These are phyloP conservation scores for Monosporascus sp. DNA, from an alignment of 2,329 filamentous ascomycete genomes.

Conservation along the genomic window DNA sequence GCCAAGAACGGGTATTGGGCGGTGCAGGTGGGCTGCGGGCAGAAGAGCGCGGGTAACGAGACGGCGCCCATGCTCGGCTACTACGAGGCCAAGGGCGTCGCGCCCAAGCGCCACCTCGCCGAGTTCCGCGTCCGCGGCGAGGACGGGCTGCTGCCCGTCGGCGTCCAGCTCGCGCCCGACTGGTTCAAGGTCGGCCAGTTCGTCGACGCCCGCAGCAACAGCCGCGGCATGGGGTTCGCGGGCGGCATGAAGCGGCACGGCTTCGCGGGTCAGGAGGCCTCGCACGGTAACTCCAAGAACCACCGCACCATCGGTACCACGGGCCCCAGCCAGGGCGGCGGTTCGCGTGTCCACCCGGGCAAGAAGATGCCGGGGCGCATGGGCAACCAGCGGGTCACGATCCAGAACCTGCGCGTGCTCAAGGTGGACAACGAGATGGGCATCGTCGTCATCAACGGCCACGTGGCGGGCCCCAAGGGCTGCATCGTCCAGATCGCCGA, in stretches of 20 bases:
- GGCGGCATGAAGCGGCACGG: slow-evolving; percentile 98
- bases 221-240: slow-evolving; percentile 85
- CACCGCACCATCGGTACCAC: slow-evolving; percentile 89
- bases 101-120: slow-evolving; percentile 74
- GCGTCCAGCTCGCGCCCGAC: slow-evolving; percentile 70
- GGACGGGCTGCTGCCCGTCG: slow-evolving; percentile 69
- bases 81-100: slow-evolving; percentile 74
- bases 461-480: slow-evolving; percentile 83
- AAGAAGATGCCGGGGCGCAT: slow-evolving; percentile 98
- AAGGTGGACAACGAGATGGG: slow-evolving; percentile 84
- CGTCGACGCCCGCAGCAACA: slow-evolving; percentile 76
- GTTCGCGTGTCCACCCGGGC: slow-evolving; percentile 85
- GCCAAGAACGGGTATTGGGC: slow-evolving; percentile 85
- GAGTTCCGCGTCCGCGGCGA: slow-evolving; percentile 82
- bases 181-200: slow-evolving; percentile 91
- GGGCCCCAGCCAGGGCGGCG: slow-evolving; percentile 84
- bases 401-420: slow-evolving; percentile 86
- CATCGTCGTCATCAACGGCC: slow-evolving; percentile 80
- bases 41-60: slow-evolving; percentile 67
- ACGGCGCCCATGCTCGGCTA: slow-evolving; percentile 82
- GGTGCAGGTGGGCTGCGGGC: slow-evolving; percentile 80
- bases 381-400: slow-evolving; percentile 82
- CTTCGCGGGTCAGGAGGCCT: slow-evolving; percentile 81
- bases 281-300: slow-evolving; percentile 91
- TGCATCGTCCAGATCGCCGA: slow-evolving; percentile 82